phyloP scores from a whole-genome alignment of 2,329 filamentous ascomycete genomes.

The Fusarium sp. region DNA sequence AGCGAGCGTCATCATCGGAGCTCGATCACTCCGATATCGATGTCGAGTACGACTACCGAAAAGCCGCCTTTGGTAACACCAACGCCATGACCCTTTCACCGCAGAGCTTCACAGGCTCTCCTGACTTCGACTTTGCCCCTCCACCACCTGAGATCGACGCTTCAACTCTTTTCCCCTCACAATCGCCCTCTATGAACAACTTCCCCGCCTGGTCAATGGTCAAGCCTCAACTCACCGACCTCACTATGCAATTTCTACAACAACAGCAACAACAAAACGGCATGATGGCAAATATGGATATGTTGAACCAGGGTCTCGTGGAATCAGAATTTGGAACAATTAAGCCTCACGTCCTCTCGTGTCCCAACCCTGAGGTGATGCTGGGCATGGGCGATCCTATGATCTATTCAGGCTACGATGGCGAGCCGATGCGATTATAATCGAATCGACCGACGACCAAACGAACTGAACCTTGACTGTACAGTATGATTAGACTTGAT shows the following conservation, averaged over 20 bases:
- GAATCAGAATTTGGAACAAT: constrained; percentile 65
- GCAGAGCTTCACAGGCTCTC: constrained; percentile 59
- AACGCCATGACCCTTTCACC: constrained; percentile 64
- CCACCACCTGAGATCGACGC: constrained; percentile 51
- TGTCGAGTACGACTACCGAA: constrained; percentile 65
- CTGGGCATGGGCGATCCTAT: constrained; percentile 68
- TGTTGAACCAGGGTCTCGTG: constrained; percentile 62
- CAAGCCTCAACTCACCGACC: constrained; percentile 43
- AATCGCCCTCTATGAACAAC: constrained; percentile 50
- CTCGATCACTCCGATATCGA: constrained; percentile 67
- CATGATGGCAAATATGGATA: constrained; percentile 57
- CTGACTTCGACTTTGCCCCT: constrained; percentile 53
- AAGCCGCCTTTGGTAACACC: constrained; percentile 57
- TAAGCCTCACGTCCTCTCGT: constrained; percentile 66
- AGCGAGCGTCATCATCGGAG: constrained; percentile 66
- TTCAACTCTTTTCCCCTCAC: constrained; percentile 50
- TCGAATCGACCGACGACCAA: constrained; percentile 9
- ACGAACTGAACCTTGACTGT: constrained; percentile 30
- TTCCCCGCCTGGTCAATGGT: constrained; percentile 50
- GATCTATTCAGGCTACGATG: constrained; percentile 66
- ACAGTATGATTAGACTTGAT: constrained; percentile 42
- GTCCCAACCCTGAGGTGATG: constrained; percentile 66
- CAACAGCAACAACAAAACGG: constrained; percentile 57
- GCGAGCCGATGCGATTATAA: constrained; percentile 57
- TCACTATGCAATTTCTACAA: constrained; percentile 56